Base-by-base conservation (phyloP, 2,329 filamentous ascomycete species). In the Cladophialophora immunda region DNA sequence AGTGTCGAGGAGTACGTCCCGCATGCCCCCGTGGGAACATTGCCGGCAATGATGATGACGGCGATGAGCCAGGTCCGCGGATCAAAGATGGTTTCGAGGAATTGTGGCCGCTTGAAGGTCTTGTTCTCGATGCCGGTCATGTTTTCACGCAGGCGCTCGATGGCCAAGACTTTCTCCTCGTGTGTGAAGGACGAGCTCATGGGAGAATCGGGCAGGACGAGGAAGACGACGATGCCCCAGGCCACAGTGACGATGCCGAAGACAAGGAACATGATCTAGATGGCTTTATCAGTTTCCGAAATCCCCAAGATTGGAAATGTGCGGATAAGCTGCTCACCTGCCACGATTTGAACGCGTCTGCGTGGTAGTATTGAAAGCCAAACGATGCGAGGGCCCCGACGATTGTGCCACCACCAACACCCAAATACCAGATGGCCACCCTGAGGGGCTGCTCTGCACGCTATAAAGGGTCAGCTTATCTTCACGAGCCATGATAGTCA, bases 381-480 rank as follows among this genome's bases (percentile, higher is more conserved):
- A 83, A 89, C 5, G 81, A 83, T 25, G 84, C 75, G 29, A 81
- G 65, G 2, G 81, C 82, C 2, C 81, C 81, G 29, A 82, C 52
- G 27, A 83, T 86, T 76, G 89, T 87, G 5, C 86, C 86, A 2
- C 87, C 76, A 1, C 87, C 87, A 13, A 89, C 79, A 8, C 87
- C 86, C 36, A 83, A 80, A 73, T 88, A 89, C 87, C 87, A 89
- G 72, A 89, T 81, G 19, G 83, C 85, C 74, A 88, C 87, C 8
- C 87, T 82, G 7, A 85, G 84, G 3, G 86, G 84, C 72, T 86
- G 85, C 74, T 89, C 87, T 1, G 79, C 79, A 7, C 58, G 58
- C 58, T 61, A 19, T 2, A 36, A 11, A 4, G 13, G 5, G 30
- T n/a, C 17, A 27, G 22, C 30, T 25, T 32, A n/a, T 3, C 13